Base-by-base conservation (phyloP, 2,329 filamentous ascomycete genomes). In the Akanthomyces dipterigenus region DNA sequence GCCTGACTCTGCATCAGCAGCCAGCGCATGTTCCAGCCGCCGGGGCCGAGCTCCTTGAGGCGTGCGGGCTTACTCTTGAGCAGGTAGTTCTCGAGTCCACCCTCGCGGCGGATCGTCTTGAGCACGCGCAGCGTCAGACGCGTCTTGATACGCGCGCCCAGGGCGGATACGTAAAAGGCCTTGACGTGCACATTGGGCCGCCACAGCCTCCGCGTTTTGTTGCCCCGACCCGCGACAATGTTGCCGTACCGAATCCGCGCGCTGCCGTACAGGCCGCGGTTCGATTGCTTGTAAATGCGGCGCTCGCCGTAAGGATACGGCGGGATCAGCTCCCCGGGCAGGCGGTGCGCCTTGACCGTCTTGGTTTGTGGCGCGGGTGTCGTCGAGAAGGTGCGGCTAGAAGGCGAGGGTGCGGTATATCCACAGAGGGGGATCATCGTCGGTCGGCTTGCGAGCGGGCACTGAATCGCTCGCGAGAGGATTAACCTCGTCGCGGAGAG, bases 11-110 rank as follows among this genome's bases (percentile, higher is more conserved):
- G 90, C 88, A 97, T 91, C 64, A 99, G 80, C 64, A 90, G 84
- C 90, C 92, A 97, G 65, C 95, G 81, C 70, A 99, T 77, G 68
- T 88, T 85, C 95, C 95, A 99, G 7, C 95, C 95, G 66, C 88
- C 88, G 57, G 93, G 86, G 5, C 95, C 95, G 62, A 99, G 80
- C 75, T 96, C 91, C 78, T 88, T 90, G 70, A 98, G 82, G 65
- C 95, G 84, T 45, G 81, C 82, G 18, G 88, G 79, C 76, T 91
- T 95, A 72, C 86, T 83, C 67, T 91, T 92, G 46, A 96, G 80
- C 50, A 99, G 80, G 77, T 99, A 99, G 70, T 92, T 87, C 74
- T 99, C 95, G 65, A 99, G 80, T 8, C 95, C 92, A 63, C 93
- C 93, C 64, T 88, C 86, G 72, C 92, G 93, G 71, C 91, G 87